Evolutionary conservation across 1,284 basidiomycete genomes (phyloP).

Genomic region (Ceratobasidium sp.): DNA sequence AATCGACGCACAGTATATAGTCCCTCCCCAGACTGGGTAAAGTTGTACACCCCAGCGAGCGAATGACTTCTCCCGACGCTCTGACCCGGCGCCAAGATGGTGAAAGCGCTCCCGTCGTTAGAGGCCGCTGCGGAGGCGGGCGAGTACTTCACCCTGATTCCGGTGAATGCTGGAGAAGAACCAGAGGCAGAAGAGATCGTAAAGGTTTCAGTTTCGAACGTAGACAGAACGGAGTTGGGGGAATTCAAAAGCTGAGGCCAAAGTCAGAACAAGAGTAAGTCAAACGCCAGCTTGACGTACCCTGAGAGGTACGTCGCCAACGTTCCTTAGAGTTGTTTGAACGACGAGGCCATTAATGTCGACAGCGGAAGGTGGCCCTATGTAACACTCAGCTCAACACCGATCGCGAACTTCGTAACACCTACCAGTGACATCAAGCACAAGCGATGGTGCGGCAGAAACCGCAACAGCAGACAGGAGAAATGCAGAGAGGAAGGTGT

Average conservation of each 20-base stretch:
- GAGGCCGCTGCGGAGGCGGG: background rate
- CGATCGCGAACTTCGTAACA: background rate
- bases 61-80: slow-evolving; percentile 40
- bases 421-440: background rate
- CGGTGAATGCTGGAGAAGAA: background rate
- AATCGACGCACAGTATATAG: background rate
- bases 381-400: background rate
- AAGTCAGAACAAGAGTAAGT: background rate
- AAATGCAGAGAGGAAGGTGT: background rate
- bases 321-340: slow-evolving; percentile 3
- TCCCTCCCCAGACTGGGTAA: slow-evolving; percentile 32
- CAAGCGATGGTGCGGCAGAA: background rate
- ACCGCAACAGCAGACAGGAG: background rate
- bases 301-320: slow-evolving; percentile 10
- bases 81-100: slow-evolving; percentile 33
- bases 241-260: slow-evolving; percentile 30
- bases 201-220: slow-evolving; percentile 60
- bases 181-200: slow-evolving; percentile 50
- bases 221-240: slow-evolving; percentile 48
- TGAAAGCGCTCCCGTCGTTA: background rate
- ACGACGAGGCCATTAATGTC: slow-evolving; percentile 1
- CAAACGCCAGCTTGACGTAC: background rate
- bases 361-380: slow-evolving; percentile 55
- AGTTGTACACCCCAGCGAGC: slow-evolving; percentile 45
- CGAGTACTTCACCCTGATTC: slow-evolving; percentile 1